Base-by-base conservation (phyloP, 768 basidiomycete species). In the Clitopilus passeckerianus region DNA sequence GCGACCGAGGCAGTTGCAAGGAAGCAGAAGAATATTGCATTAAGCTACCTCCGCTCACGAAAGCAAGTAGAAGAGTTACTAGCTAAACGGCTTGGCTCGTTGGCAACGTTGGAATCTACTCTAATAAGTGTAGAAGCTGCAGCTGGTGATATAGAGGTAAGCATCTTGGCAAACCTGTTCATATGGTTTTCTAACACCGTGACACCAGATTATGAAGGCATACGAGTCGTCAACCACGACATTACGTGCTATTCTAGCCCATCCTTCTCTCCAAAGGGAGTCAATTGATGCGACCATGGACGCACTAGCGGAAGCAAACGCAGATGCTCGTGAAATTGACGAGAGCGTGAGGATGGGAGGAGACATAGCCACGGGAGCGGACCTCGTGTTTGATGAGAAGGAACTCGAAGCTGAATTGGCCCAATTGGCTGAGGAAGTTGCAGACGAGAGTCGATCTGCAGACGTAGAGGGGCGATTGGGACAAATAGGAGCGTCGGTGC, bases 201-300 rank as follows among this genome's bases (percentile, higher is more conserved):
- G 18, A 54, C 59, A 59, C 54, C n/a, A 57, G 93, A 90, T 97
- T 54, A 86, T 98, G 84, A 84, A 83, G 64, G 83, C 86, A 0
- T 98, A 96, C 68, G 83, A 92, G 71, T 85, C 86, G 1, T 95
- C 94, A 6, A 88, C 93, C 0, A 71, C 81, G 6, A 94, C 95
- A 0, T 77, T 98, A 6, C 82, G 81, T 14, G 73, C 84, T 0
- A 85, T 98, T 46, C 82, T 98, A 1, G 76, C 87, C 7, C 86
- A 96, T 64, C 93, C 95, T 0, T 86, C 86, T 0, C 76, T 98
- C 12, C 86, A 88, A 61, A 81, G 85, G n/a, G 87, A 87, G 15
- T 81, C 80, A 54, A 84, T 98, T 53, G 91, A 96, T 59, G 80
- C 84, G 64, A 96, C 94, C 2, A 87, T 96, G 84, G 91, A 95